Base-by-base conservation (phyloP, 352 stramenopile genomes). In the Phytophthora sp. region DNA sequence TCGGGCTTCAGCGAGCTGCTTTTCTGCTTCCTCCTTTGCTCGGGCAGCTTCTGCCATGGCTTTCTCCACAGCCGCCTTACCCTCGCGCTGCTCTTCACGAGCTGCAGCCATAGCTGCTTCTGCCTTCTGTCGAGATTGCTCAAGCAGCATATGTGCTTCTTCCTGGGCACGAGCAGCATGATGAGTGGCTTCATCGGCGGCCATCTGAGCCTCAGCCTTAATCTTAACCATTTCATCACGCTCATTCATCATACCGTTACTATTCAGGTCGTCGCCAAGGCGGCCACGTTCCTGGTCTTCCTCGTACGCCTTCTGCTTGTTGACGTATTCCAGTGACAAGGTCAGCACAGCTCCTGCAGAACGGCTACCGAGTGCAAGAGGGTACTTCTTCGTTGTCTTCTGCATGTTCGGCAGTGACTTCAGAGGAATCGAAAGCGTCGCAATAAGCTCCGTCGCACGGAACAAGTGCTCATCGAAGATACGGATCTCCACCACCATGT, bases 401-500 rank as follows among this genome's bases (percentile, higher is more conserved):
- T 87, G 63, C 87, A 95, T 91, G 55, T 95, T 94, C 0, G 87
- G 84, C 31, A 95, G 55, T 23, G 87, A 92, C 66, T 89, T 92
- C 35, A 95, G 49, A 29, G 87, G 83, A 54, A 95, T 90, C 27
- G 85, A 81, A 45, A 95, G 70, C 36, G 85, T 93, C 15, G 85
- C 80, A 55, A 95, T 78, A 23, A 95, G 68, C 45, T 91, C 77
- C 4, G 83, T 88, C 13, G 82, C 72, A 9, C 84, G 80, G 76
- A 95, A 95, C 26, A 93, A 69, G 59, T 93, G 87, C 46, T 94
- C 82, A 39, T 95, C 80, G 47, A 92, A 94, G 20, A 95, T 79
- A 54, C 87, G 87, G 35, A 95, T 82, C 62, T 95, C 87, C 33
- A 95, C 76, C 24, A 91, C 87, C 78, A 88, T 93, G 26, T 94